A percentile compares a stretch with the other conserved stretches of the same genome.
Evolutionary conservation across 2,329 filamentous ascomycete species (phyloP).

Genomic region (Colletotrichum tabaci): DNA sequence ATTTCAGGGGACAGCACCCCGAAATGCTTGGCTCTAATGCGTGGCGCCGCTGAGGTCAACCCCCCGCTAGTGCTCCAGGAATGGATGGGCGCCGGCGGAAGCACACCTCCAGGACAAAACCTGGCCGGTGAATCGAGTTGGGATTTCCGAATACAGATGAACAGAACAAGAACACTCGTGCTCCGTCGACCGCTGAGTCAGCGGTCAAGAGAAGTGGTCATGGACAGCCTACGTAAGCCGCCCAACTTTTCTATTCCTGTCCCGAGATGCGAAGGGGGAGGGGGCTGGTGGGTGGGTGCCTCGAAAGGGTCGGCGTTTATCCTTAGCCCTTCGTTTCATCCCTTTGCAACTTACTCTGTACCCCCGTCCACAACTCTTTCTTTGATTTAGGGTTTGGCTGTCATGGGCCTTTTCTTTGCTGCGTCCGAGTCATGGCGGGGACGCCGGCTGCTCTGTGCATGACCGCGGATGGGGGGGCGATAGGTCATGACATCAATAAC

Average conservation of each 20-base stretch:
- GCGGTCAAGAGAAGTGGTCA: too few relatives aligned
- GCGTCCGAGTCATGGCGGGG: constrained; percentile 30
- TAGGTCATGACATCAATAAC: not conserved
- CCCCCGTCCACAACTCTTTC: constrained; percentile 14
- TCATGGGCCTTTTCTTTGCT: constrained; percentile 34
- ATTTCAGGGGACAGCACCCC: too few relatives aligned
- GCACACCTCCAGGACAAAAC: too few relatives aligned
- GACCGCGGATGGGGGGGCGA: not conserved
- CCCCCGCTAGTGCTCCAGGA: too few relatives aligned
- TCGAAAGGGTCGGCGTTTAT: constrained; percentile 13
- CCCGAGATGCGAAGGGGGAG: not conserved
- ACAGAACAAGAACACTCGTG: too few relatives aligned
- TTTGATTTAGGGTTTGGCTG: constrained; percentile 39
- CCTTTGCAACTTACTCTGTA: not conserved
- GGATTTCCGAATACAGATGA: too few relatives aligned
- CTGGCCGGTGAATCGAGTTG: too few relatives aligned
- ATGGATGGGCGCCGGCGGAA: too few relatives aligned
- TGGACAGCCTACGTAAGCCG: not conserved
- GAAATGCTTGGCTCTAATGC: too few relatives aligned
- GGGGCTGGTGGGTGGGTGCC: not conserved
- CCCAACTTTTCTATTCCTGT: constrained; percentile 20
- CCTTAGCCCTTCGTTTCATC: constrained; percentile 28
- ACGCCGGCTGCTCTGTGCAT: constrained; percentile 5
- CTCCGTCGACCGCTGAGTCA: too few relatives aligned
- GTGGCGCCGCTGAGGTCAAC: too few relatives aligned